Base-by-base conservation (phyloP, 768 basidiomycete genomes). In the Serendipita sp. region DNA sequence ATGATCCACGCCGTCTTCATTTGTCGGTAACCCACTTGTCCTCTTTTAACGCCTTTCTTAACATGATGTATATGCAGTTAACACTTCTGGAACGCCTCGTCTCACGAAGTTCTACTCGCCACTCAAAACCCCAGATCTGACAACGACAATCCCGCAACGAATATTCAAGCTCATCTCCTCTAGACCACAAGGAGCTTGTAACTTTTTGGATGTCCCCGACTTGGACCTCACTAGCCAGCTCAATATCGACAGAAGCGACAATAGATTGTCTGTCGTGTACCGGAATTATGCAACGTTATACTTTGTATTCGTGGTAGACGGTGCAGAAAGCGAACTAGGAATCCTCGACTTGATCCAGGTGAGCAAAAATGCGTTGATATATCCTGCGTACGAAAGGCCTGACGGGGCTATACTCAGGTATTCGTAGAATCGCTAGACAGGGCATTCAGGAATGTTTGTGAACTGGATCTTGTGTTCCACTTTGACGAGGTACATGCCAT, bases 401-500 rank as follows among this genome's bases (percentile, higher is more conserved):
- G 23, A 23, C 23, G 23, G 23, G 23, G 1, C 23, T 1, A 23
- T 23, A 23, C 23, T 1, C 23, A 94, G 94, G 96, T 99, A 16
- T 92, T 99, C 70, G 96, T 99, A 65, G 96, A 99, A 76, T 87
- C 91, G 2, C 79, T 99, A 40, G 96, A 99, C 74, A 80, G 92
- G 43, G 85, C 91, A 15, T 99, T 98, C 71, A 92, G 96, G 77
- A 98, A 97, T 70, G 96, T 99, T 0, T 98, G 96, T 74, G 96
- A 99, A 73, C 78, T 99, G 50, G 96, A 99, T 73, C 80, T 99
- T 11, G 94, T 99, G 62, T 99, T 98, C 73, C 94, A 97, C 73
- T 99, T 97, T 70, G 96, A 98, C 73, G 93, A 98, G 80, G 94
- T 88, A 2, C 94, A 98, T 70, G 88, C 95, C 68, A 91, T 97